These are phyloP conservation scores for Didymella sp. DNA, from an alignment of 2,329 filamentous ascomycete species.

Conservation along the genomic window DNA sequence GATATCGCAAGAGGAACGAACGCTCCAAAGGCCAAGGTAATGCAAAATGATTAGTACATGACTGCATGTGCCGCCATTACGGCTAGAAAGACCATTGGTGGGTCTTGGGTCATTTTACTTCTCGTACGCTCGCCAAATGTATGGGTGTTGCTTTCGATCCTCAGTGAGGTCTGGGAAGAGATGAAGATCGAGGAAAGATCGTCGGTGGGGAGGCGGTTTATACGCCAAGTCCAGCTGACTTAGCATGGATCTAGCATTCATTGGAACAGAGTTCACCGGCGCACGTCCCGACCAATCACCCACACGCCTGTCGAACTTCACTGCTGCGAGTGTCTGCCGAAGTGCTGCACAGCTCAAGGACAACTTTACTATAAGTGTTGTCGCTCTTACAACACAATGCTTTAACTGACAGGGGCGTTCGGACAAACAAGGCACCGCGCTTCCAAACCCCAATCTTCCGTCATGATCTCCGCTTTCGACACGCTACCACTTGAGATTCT, in stretches of 20 bases:
- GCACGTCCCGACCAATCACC: constrained; percentile 2
- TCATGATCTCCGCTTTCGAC: constrained; percentile 21
- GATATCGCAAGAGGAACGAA: constrained; percentile 3
- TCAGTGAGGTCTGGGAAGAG: constrained; percentile 4
- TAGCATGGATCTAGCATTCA: constrained; percentile 10
- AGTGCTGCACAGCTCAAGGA: not conserved
- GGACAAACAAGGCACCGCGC: not conserved
- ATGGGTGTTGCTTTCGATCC: constrained; percentile 13
- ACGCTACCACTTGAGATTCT: constrained; percentile 39
- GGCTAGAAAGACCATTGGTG: constrained; percentile 16
- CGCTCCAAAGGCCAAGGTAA: not conserved
- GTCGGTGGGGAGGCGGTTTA: constrained; percentile 19
- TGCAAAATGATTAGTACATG: constrained; percentile 16
- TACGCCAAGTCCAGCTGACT: constrained; percentile 15
- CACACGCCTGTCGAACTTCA: not conserved
- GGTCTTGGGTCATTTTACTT: constrained; percentile 12
- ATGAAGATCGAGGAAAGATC: constrained; percentile 22
- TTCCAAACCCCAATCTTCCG: not conserved
- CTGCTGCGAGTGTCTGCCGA: not conserved
- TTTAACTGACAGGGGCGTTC: not conserved
- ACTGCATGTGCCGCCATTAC: constrained; percentile 19
- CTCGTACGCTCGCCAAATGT: constrained; percentile 7
- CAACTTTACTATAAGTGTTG: not conserved
- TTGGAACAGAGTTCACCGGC: not conserved
- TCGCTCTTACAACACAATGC: not conserved